These are phyloP conservation scores for Myxozyma udenii DNA, from an alignment of 805 yeast genomes.

Conservation along the genomic window DNA sequence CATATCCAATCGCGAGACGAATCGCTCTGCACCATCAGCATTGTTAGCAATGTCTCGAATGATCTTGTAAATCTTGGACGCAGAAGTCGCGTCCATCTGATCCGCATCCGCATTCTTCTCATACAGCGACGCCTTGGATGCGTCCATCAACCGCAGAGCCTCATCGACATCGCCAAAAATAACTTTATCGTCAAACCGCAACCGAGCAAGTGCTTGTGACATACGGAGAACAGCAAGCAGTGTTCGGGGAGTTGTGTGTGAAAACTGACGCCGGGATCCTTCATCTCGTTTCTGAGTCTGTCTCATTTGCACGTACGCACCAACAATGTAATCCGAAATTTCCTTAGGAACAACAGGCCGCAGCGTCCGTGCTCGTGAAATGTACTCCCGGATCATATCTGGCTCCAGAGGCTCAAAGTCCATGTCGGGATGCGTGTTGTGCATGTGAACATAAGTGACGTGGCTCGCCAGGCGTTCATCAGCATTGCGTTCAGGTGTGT, in stretches of 20 bases:
- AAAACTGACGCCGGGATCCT: constrained; percentile 71
- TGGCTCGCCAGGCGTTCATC: constrained; percentile 89
- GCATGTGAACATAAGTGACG: constrained; percentile 94
- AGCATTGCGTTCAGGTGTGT: constrained; percentile 70
- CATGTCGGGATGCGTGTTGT: constrained; percentile 77
- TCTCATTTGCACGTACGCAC: constrained; percentile 83
- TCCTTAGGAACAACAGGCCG: constrained; percentile 81
- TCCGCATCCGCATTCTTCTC: constrained; percentile 49
- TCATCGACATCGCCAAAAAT: constrained; percentile 85
- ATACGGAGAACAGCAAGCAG: constrained; percentile 84
- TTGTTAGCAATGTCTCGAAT: constrained; percentile 57
- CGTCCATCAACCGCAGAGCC: constrained; percentile 80
- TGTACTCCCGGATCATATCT: constrained; percentile 76
- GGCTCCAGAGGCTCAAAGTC: constrained; percentile 76
- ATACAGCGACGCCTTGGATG: constrained; percentile 78
- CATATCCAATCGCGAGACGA: constrained; percentile 43
- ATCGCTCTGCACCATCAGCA: constrained; percentile 38
- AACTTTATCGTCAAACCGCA: constrained; percentile 74
- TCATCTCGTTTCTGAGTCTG: constrained; percentile 83
- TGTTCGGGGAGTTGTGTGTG: constrained; percentile 95
- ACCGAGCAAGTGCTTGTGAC: constrained; percentile 90
- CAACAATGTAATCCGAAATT: constrained; percentile 83
- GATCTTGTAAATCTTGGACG: constrained; percentile 68
- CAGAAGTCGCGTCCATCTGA: constrained; percentile 54
- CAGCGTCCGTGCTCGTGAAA: constrained; percentile 76